phyloP scores from a whole-genome alignment of 1,284 basidiomycete genomes.

The Thelephora terrestris region DNA sequence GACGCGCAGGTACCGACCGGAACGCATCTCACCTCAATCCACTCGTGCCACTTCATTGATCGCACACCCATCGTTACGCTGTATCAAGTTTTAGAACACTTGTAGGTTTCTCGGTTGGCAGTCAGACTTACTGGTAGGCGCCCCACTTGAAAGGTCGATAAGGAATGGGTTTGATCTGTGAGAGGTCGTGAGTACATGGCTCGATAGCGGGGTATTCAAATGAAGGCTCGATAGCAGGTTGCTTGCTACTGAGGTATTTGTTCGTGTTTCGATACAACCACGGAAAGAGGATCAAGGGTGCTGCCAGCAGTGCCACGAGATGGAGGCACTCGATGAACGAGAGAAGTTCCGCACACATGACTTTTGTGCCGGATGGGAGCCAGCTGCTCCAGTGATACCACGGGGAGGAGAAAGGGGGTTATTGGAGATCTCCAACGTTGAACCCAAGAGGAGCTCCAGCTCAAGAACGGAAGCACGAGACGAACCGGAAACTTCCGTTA shows the following conservation, averaged over 20 bases:
- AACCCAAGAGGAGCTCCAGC: too few species aligned
- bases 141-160: conserved; percentile 59
- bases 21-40: conserved; percentile 43
- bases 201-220: conserved; percentile 45
- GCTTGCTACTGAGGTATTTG: neutral
- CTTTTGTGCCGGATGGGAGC: too few species aligned
- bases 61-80: conserved; percentile 69
- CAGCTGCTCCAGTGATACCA: too few species aligned
- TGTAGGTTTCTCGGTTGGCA: neutral
- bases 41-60: conserved; percentile 54
- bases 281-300: neutral
- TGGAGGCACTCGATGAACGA: too few species aligned
- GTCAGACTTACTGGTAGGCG: conserved; percentile 44
- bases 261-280: neutral
- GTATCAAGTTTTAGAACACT: conserved; percentile 1
- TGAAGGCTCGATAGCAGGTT: conserved; percentile 18
- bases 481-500: neutral
- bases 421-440: too few species aligned
- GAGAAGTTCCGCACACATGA: too few species aligned
- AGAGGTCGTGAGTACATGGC: conserved; percentile 29
- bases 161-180: conserved; percentile 40
- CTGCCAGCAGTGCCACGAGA: too few species aligned
- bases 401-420: too few species aligned
- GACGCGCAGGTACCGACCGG: neutral
- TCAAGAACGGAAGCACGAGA: neutral